Evolutionary conservation across 116 monocot genomes (phyloP), one percentile per base, ranked within the genome.

Genomic region (Papilionanthe hybrid): DNA sequence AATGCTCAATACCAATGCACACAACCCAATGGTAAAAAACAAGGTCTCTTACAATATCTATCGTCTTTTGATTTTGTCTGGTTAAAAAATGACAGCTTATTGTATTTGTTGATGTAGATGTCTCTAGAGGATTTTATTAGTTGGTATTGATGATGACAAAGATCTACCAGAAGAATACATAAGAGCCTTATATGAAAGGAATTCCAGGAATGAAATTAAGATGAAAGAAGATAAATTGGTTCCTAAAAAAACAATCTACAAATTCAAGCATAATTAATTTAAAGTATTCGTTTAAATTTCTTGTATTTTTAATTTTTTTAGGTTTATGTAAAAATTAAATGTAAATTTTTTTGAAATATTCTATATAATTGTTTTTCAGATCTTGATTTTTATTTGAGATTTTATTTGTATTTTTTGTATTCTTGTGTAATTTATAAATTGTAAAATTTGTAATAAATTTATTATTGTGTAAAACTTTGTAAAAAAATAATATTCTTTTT

Each of bases 61-160:
- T 5, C 30, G n/a, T 79, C 49, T 23, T 9, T 28, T 75, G 37
- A 55, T 77, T 53, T 76, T 55, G 66, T 68, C 10, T 74, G 53
- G 13, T 69, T 58, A 42, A 42, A 60, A 27, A 7, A 42, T 71
- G 25, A 22, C 13, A 41, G 19, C 30, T 19, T 55, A 27, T 28
- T 44, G 43, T 8, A 57, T 77, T 80, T 28, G 7, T 79, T 79
- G 19, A 72, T 86, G 84, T 90, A 96, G 96, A 96, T 96, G 96
- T 96, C 96, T 74, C 82, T 88, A 75, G 96, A 91, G 86, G 96
- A 96, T 84, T 96, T 96, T 77, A 86, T 93, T 66, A 91, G 93
- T 81, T 76, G 96, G 96, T 73, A 91, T 96, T 76, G 93, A 96
- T 88, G 95, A 96, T 87, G 95, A 91, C 42, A 96, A 96, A 77